Base-by-base conservation (phyloP, 2,329 filamentous ascomycete genomes). In the Aspergillus bombycis region DNA sequence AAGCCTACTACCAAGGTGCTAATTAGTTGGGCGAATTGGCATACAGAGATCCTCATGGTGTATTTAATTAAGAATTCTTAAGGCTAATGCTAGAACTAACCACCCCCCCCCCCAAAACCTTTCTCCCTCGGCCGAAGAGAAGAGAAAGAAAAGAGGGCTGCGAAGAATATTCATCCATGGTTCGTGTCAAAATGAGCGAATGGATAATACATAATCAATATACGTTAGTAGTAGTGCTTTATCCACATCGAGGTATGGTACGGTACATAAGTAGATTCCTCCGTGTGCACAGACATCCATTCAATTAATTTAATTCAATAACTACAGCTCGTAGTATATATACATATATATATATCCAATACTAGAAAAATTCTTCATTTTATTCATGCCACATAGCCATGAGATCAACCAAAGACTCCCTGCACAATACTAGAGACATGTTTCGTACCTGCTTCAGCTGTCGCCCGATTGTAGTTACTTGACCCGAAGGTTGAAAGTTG, bases 401-500 rank as follows among this genome's bases (percentile, higher is more conserved):
- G 28, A 52, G 28, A 30, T 52, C 7, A 21, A 52, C 30, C 19
- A 34, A 32, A 32, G n/a, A 10, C n/a, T n/a, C 34, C 26, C 48
- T 32, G 48, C 48, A 32, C 19, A 11, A 32, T 21, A 12, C 14
- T 16, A 52, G 28, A 52, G 48, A 21, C 48, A 32, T 11, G 48
- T 52, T 32, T 32, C 28, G 23, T 60, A 60, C 26, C 34, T 60
- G 36, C 58, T 38, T 54, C 26, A 54, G 30, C 48, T 5, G 46
- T 60, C 8, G 28, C 43, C 28, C 32, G 16, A 19, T 58, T 26
- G 32, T 55, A 21, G 32, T 55, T 23, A 38, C 52, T 55, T 14
- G 32, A 55, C 21, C 32, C 52, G 21, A 36, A 41, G 28, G 34
- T 53, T 55, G 38, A 55, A 46, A 57, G 36, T 58, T 67, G 63